Base-by-base conservation (phyloP, 169 alveolate genomes). In the Besnoitia besnoiti region DNA sequence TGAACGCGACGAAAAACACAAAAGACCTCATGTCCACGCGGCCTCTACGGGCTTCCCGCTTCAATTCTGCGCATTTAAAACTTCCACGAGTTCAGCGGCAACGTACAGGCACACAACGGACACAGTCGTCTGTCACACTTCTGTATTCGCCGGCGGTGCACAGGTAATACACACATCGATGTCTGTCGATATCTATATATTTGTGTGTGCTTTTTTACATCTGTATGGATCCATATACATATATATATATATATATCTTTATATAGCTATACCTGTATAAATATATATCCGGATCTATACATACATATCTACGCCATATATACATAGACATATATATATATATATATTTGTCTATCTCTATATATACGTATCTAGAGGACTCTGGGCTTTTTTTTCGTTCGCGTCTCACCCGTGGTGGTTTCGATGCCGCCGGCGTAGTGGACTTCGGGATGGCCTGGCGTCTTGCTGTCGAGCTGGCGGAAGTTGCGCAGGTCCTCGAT, bases 391-490 rank as follows among this genome's bases (percentile, higher is more conserved):
- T 49, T 49, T 49, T 49, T 5, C 55, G 55, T 49, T 8, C 14
- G 55, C 14, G 55, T 49, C 82, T 7, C 46, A 90, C 94, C 94
- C 37, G 94, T 90, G 42, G 94, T 90, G 40, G 85, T 89, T 61
- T 92, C 94, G 30, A 92, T 79, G 51, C 94, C 94, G n/a, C 92
- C 91, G 8, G 92, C 82, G 76, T 87, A 85, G 42, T 85, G 61
- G 21, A 39, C 92, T 49, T 92, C 98, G 55, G 98, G 98, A 85
- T 96, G 98, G 40, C 98, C 98, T 24, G 98, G 97, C 0, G 95
- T 92, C 76, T 92, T 93, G 94, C 96, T 95, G 94, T 92, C 85
- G 51, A 95, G 92, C 92, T 95, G 96, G 44, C 97, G 95, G 85
- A 96, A 96, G 50, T 92, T 73, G 88, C 95, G 95, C 88, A 96